Evolutionary conservation across 2,329 filamentous ascomycete species (phyloP), one percentile per base, ranked within the genome.

Genomic region (Graphilbum sp.): DNA sequence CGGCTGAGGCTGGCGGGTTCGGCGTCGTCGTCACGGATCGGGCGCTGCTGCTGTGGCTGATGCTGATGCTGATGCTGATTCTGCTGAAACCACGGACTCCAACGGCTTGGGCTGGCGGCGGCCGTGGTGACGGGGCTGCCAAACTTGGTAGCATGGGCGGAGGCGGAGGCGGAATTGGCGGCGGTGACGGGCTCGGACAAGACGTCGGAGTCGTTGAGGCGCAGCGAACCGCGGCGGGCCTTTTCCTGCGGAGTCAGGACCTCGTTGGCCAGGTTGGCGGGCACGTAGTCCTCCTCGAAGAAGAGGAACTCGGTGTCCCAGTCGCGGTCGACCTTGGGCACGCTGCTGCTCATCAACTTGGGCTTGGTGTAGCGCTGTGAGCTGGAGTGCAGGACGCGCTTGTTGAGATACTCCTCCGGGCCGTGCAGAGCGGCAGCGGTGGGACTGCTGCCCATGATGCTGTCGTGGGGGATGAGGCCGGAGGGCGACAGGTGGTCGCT

Each of bases 241-340:
- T 79, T 78, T 50, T 80, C 75, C 13, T 72, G 71, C 1, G 75
- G 73, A 4, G 75, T 80, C 46, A 80, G 56, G 13, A 80, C 61
- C 43, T 79, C 75, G 47, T 75, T 58, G 8, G 56, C 72, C 27
- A 79, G 59, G 41, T 74, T 69, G 43, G 72, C 80, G 0, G 88
- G 90, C 10, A 96, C 66, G 50, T 90, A 83, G 50, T 93, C 86
- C 51, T 93, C 87, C 54, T 93, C 84, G 49, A 64, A 51, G 48
- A 90, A 88, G 23, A 79, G 72, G 50, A 92, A 90, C 40, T 71
- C 67, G 40, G 65, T 55, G 35, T 75, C 71, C 74, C 74, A 78
- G 48, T 78, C 74, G 40, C 65, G 64, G 46, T 78, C 72, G 57
- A 49, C 74, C 61, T 63, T 75, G 45, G 74, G 74, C 2, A 39